Percentiles rank a stretch among this genome's conserved stretches.
Evolutionary conservation across 179 eudicot genomes (phyloP).

Genomic region (Dionaea muscipula): DNA sequence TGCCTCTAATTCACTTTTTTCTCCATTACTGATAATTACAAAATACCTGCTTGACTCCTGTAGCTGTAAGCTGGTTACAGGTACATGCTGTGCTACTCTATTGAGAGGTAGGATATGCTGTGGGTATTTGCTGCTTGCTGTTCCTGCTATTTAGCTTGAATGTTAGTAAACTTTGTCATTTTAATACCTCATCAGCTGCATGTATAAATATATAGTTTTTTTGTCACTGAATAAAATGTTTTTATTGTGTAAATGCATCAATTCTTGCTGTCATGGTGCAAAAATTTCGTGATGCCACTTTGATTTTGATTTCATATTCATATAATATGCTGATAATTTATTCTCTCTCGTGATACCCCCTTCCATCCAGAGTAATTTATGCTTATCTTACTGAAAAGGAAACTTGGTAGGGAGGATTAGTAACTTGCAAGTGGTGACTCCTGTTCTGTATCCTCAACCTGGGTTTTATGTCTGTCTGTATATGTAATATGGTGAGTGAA

Average conservation of each 20-base stretch:
- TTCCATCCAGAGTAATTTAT: no score
- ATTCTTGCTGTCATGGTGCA: not conserved
- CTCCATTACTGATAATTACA: not conserved
- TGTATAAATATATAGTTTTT: not conserved
- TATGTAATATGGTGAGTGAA: no score
- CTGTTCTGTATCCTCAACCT: no score
- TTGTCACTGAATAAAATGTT: not conserved
- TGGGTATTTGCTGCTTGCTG: conserved; percentile 12
- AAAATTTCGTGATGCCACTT: no score
- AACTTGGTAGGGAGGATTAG: no score
- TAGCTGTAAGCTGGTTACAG: conserved; percentile 12
- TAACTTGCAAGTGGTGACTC: no score
- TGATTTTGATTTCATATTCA: no score
- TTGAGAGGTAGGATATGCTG: conserved; percentile 11
- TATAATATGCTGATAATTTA: no score
- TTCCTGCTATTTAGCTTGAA: conserved; percentile 8
- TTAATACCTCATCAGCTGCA: not conserved
- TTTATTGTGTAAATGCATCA: not conserved
- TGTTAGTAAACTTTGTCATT: conserved; percentile 8
- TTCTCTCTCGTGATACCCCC: no score
- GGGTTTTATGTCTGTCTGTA: no score
- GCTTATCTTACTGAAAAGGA: no score
- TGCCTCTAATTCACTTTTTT: not conserved
- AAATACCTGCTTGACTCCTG: conserved; percentile 12
- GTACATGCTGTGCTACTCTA: conserved; percentile 14